phyloP scores from a whole-genome alignment of 2,329 filamentous ascomycete species.

The Waltergamsia citrina region DNA sequence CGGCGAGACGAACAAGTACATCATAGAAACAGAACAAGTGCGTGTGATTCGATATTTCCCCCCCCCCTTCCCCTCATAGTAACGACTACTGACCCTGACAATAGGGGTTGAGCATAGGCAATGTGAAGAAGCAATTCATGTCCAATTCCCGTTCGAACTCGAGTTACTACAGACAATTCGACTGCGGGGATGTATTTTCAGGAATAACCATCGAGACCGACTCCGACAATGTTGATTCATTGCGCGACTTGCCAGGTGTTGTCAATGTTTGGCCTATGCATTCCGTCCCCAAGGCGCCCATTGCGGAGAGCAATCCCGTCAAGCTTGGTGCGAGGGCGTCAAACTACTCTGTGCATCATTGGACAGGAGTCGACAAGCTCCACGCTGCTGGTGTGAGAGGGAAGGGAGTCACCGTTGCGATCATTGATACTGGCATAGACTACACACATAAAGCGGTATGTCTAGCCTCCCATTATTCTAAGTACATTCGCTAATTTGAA shows the following conservation, averaged over 20 bases:
- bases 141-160: conserved; percentile 7
- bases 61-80: neutral
- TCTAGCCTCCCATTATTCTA: neutral
- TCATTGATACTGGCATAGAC: conserved; percentile 29
- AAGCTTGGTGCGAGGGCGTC: conserved; percentile 1
- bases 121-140: conserved; percentile 13
- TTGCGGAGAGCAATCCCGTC: conserved; percentile 2
- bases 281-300: conserved; percentile 10
- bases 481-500: neutral
- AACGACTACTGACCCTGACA: neutral
- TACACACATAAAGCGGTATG: conserved; percentile 26
- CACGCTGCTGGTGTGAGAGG: conserved; percentile 26
- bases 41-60: too few relatives aligned
- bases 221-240: conserved; percentile 19
- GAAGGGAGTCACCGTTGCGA: conserved; percentile 24
- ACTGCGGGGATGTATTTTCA: conserved; percentile 23
- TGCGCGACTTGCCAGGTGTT: conserved; percentile 21
- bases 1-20: conserved; percentile 12
- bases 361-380: conserved; percentile 27
- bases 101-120: conserved; percentile 6
- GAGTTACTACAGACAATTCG: conserved; percentile 16
- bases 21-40: conserved; percentile 12
- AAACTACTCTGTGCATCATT: conserved; percentile 25
- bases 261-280: conserved; percentile 24
- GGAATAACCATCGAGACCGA: conserved; percentile 22